Evolutionary conservation across 192 early-diverging fungal species (phyloP), one percentile per base, ranked within the genome.

Genomic region (Endogone sp.): DNA sequence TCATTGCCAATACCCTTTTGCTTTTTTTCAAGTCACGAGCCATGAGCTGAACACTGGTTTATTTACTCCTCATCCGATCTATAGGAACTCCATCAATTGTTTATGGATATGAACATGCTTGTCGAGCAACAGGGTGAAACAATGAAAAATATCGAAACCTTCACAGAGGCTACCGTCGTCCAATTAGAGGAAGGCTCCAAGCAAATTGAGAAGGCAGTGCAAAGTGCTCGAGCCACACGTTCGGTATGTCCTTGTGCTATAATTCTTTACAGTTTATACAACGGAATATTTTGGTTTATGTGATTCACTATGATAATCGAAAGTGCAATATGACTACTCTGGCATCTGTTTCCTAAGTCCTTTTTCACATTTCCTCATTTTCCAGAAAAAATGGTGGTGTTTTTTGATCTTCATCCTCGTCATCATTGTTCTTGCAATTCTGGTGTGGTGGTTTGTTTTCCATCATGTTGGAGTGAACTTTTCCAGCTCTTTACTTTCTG

Each of bases 1-100:
- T n/a, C n/a, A 11, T 56, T 56, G 11, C 11, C n/a, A 56, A 56
- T n/a, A 11, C 55, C n/a, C n/a, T n/a, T n/a, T n/a, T n/a, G n/a
- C n/a, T n/a, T n/a, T n/a, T n/a, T n/a, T n/a, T n/a, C n/a, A n/a
- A n/a, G n/a, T n/a, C n/a, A n/a, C n/a, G n/a, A n/a, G n/a, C n/a
- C n/a, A n/a, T n/a, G n/a, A n/a, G n/a, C n/a, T n/a, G n/a, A n/a
- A n/a, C n/a, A n/a, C n/a, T n/a, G n/a, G n/a, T n/a, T n/a, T n/a
- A n/a, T n/a, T n/a, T n/a, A n/a, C n/a, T n/a, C n/a, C n/a, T n/a
- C n/a, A n/a, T n/a, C n/a, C n/a, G n/a, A 59, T 63, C 2, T 69
- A 49, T 79, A 91, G 86, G 93, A 95, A 84, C 78, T 95, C 56
- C 92, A 93, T 78, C 88, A 94, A 82, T 76, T 95, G 29, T 95